phyloP scores from a whole-genome alignment of 116 monocot genomes.

The Iris pallida region DNA sequence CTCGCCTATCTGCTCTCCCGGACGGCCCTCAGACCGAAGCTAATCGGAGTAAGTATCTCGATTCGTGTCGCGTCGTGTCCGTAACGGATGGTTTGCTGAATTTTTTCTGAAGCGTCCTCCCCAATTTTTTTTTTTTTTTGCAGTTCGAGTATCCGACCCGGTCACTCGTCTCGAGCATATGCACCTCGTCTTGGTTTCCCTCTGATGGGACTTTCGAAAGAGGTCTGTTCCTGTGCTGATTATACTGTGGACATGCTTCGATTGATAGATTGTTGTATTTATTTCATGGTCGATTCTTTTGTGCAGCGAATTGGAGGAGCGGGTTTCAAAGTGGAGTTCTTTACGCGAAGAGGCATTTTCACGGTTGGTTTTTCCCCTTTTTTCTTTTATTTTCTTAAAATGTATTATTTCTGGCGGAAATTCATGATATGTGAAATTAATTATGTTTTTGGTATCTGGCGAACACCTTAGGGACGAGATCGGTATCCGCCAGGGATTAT shows the following conservation, averaged over 20 bases:
- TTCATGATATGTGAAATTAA: background rate
- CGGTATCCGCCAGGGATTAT: constrained; percentile 9
- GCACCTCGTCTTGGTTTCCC: constrained; percentile 9
- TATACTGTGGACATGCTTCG: background rate
- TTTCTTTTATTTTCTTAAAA: background rate
- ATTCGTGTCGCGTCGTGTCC: background rate
- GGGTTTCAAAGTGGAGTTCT: background rate
- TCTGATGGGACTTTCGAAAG: background rate
- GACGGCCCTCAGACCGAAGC: background rate
- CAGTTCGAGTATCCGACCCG: constrained; percentile 7
- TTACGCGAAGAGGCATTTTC: constrained; percentile 11
- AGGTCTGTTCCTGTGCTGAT: constrained; percentile 2
- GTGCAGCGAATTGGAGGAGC: constrained; percentile 8
- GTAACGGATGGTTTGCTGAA: background rate
- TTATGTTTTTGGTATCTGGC: background rate
- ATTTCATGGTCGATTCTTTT: background rate
- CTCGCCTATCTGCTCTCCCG: constrained; percentile 4
- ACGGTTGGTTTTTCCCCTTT: constrained; percentile 1
- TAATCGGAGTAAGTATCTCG: background rate
- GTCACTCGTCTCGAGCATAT: background rate
- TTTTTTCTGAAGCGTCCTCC: background rate
- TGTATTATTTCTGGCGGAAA: background rate
- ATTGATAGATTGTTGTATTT: background rate
- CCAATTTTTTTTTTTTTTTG: background rate
- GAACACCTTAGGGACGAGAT: constrained; percentile 13